Percentiles rank a stretch among this genome's conserved stretches.
These are phyloP conservation scores for Kwoniella sp. DNA, from an alignment of 768 basidiomycete genomes.

Conservation along the genomic window DNA sequence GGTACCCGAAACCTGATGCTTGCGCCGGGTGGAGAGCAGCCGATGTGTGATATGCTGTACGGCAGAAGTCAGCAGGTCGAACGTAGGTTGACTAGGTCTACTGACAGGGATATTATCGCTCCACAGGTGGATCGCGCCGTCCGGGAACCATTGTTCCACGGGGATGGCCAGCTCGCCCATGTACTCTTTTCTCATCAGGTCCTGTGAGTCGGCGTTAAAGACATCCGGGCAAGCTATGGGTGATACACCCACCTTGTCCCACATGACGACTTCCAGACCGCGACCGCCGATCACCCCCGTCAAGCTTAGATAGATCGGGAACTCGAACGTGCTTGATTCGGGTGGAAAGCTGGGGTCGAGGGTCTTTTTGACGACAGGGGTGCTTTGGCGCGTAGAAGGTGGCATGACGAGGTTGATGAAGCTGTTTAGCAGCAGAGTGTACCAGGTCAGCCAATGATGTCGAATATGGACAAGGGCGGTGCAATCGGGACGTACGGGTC, in stretches of 20 bases:
- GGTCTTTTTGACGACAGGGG: slow-evolving; percentile 69
- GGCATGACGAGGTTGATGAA: slow-evolving; percentile 61
- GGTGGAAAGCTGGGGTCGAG: slow-evolving; percentile 63
- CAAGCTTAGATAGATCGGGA: slow-evolving; percentile 73
- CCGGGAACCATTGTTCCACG: slow-evolving; percentile 75
- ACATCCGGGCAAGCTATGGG: slow-evolving; percentile 2
- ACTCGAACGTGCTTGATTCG: slow-evolving; percentile 80
- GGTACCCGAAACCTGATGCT: slow-evolving; percentile 56
- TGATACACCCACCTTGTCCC: slow-evolving; percentile 66
- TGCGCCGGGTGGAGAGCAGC: slow-evolving; percentile 56
- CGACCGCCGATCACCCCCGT: slow-evolving; percentile 51
- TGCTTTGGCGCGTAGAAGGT: slow-evolving; percentile 64
- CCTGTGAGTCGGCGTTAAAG: too few species aligned
- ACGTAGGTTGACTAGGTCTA: slow-evolving; percentile 8
- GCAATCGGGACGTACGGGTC: slow-evolving; percentile 48
- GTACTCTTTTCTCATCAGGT: slow-evolving; percentile 79
- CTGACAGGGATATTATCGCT: slow-evolving; percentile 67
- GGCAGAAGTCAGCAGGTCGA: not conserved
- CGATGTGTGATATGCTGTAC: slow-evolving; percentile 55
- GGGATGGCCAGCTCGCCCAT: slow-evolving; percentile 78
- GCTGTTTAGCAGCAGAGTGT: slow-evolving; percentile 14
- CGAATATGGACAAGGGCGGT: too few species aligned
- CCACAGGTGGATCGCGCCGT: slow-evolving; percentile 54
- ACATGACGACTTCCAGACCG: slow-evolving; percentile 73
- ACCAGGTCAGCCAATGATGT: not conserved